phyloP scores from a whole-genome alignment of 108 stramenopile species.

The Cylindrotheca closterium region DNA sequence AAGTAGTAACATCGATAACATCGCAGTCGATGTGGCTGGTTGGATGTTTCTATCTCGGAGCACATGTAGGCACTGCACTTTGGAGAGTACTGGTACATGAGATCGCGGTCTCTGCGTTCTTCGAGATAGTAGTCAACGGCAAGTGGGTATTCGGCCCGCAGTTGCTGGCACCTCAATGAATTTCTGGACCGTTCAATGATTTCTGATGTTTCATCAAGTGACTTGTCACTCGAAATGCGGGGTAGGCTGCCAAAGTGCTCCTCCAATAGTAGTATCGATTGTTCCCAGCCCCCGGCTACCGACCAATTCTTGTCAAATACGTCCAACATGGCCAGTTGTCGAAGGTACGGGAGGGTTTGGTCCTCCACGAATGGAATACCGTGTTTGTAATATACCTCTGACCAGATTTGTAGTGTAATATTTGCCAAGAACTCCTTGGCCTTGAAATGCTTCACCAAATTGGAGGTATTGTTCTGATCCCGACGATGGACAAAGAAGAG shows the following conservation, averaged over 20 bases:
- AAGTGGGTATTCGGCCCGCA: background rate
- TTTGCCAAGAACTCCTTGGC: constrained; percentile 32
- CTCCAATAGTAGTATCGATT: constrained; percentile 22
- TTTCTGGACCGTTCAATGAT: constrained; percentile 31
- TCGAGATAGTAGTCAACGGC: constrained; percentile 14
- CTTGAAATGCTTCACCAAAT: constrained; percentile 22
- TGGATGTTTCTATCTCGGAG: constrained; percentile 27
- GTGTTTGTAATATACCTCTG: constrained; percentile 24
- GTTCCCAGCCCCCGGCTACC: constrained; percentile 37
- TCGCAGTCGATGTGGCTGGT: constrained; percentile 40
- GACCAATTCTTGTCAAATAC: constrained; percentile 41
- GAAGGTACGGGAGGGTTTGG: constrained; percentile 21
- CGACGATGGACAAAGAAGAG: constrained; percentile 1
- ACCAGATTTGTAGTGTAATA: constrained; percentile 32
- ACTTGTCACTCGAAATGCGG: constrained; percentile 26
- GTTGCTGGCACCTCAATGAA: constrained; percentile 39
- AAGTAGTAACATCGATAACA: constrained; percentile 44
- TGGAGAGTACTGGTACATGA: constrained; percentile 40
- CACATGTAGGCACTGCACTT: constrained; percentile 39
- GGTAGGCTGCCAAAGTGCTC: constrained; percentile 12
- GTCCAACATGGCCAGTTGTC: constrained; percentile 42
- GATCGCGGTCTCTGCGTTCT: constrained; percentile 24
- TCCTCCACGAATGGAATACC: constrained; percentile 14
- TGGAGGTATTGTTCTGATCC: constrained; percentile 6
- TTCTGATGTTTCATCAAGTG: constrained; percentile 20